Conservation (phyloP, 371 early-diverging fungal species). For the Funneliformis caledonium region DNA sequence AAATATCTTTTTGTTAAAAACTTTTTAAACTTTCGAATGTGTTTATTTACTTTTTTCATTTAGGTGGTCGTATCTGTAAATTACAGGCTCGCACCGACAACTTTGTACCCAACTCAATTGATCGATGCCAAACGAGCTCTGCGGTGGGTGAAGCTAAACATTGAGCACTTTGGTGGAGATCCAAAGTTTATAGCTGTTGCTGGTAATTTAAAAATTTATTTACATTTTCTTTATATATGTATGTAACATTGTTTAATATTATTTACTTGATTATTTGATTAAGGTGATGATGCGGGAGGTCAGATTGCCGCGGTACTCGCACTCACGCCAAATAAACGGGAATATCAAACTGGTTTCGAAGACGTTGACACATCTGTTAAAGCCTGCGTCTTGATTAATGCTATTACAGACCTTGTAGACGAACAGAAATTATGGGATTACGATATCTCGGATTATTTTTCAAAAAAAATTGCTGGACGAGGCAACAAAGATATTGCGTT, state of each 20-base stretch:
- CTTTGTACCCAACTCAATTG: constrained; percentile 66
- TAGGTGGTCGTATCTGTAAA: constrained; percentile 71
- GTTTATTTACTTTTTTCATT: not conserved
- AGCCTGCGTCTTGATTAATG: constrained; percentile 58
- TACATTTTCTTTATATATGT: not conserved
- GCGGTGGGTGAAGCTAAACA: constrained; percentile 69
- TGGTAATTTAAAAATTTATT: constrained; percentile 44
- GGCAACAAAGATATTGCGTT: constrained; percentile 46
- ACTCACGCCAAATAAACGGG: constrained; percentile 63
- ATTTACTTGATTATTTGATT: not conserved
- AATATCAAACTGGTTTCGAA: constrained; percentile 76
- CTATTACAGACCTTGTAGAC: constrained; percentile 52
- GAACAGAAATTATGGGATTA: constrained; percentile 39
- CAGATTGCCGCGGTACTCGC: constrained; percentile 70
- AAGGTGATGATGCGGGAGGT: constrained; percentile 72
- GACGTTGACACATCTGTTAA: constrained; percentile 67
- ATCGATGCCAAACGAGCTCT: constrained; percentile 75
- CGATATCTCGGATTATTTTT: constrained; percentile 46
- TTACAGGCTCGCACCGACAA: constrained; percentile 63
- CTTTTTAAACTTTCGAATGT: constrained; percentile 41
- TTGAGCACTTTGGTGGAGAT: constrained; percentile 71
- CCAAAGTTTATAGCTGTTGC: constrained; percentile 66
- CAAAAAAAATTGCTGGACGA: constrained; percentile 47
- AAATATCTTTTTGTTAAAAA: constrained; percentile 32
- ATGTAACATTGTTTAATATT: not conserved